Conservation (phyloP, 23 red algal genomes). For the Chondrus crispus region DNA sequence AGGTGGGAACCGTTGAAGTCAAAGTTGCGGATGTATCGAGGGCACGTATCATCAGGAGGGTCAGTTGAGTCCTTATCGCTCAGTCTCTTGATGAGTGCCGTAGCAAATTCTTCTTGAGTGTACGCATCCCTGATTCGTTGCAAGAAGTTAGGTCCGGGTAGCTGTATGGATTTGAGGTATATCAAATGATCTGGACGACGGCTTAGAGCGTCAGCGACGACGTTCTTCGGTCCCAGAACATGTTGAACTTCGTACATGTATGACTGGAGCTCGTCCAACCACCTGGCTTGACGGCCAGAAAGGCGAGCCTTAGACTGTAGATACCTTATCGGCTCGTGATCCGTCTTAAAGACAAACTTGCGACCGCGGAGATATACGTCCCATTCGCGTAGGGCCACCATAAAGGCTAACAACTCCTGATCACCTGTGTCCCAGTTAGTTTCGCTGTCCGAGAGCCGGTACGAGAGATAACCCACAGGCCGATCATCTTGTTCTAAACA, state of each 20-base stretch:
- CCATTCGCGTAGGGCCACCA: slow-evolving; percentile 2
- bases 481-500: not conserved
- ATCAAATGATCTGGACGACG: not conserved
- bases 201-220: not conserved
- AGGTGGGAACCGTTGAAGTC: not conserved
- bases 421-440: slow-evolving; percentile 16
- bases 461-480: not conserved
- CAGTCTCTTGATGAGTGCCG: not conserved
- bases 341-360: not conserved
- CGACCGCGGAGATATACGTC: not conserved
- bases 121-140: not conserved
- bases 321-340: slow-evolving; percentile 35
- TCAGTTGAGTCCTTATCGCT: too few relatives aligned
- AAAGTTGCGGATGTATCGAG: not conserved
- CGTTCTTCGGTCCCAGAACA: not conserved
- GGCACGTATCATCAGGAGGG: not conserved
- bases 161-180: not conserved
- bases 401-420: not conserved
- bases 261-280: not conserved
- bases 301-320: not conserved
- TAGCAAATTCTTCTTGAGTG: not conserved
- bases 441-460: not conserved
- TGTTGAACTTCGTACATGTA: not conserved
- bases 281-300: not conserved
- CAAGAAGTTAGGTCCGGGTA: not conserved